phyloP scores from a whole-genome alignment of 805 yeast genomes.

The Martiniozyma abietophila region DNA sequence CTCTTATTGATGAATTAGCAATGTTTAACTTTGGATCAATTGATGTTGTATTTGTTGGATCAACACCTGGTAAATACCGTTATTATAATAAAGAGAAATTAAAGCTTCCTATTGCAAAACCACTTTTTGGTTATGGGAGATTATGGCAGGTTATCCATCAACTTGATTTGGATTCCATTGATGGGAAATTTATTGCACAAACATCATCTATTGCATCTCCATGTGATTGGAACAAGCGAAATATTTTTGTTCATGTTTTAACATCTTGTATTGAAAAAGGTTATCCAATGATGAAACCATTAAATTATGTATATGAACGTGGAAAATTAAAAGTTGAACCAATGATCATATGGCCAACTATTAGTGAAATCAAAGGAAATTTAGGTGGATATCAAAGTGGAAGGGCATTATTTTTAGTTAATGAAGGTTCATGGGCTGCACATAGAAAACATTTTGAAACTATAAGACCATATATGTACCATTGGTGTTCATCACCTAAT shows the following conservation, averaged over 20 bases:
- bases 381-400: conserved; percentile 20
- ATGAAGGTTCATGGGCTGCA: conserved; percentile 14
- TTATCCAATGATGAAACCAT: conserved; percentile 14
- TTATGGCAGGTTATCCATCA: conserved; percentile 32
- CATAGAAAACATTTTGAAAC: conserved; percentile 31
- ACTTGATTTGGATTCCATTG: conserved; percentile 21
- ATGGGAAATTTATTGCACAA: conserved; percentile 34
- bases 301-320: conserved; percentile 11
- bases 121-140: conserved; percentile 38
- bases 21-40: conserved; percentile 37
- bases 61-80: conserved; percentile 38
- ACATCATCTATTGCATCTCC: conserved; percentile 44
- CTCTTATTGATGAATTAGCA: conserved; percentile 24
- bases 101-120: conserved; percentile 2
- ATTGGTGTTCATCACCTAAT: conserved; percentile 31
- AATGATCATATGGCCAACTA: conserved; percentile 28
- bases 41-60: conserved; percentile 44
- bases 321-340: conserved; percentile 17
- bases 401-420: conserved; percentile 20
- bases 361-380: conserved; percentile 18
- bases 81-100: conserved; percentile 12
- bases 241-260: conserved; percentile 39
- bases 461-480: conserved; percentile 34
- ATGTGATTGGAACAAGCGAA: conserved; percentile 23
- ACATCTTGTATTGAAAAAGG: conserved; percentile 35